Evolutionary conservation across 345 rosid genomes (phyloP), one percentile per base, ranked within the genome.

Genomic region (Hibiscus mutabilis): DNA sequence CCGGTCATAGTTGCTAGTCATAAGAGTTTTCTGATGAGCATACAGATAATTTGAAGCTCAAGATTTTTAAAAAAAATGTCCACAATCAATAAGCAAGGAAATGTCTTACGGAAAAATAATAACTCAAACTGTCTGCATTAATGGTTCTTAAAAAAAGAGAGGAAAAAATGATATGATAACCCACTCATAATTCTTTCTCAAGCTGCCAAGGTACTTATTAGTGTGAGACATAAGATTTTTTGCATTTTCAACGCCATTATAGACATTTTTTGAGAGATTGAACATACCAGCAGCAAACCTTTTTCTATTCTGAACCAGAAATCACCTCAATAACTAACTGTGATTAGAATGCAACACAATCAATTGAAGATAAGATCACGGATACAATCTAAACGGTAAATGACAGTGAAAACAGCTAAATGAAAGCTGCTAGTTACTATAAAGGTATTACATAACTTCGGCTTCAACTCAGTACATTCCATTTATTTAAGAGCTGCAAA

Each of bases 241-340:
- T 60, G n/a, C 66, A 31, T 60, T 60, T 60, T 60, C 66, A 35
- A 16, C 3, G 14, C n/a, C 66, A 60, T 60, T 60, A 31, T 31
- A 31, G 22, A 31, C 22, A 7, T 6, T 1, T 31, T n/a, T 16
- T 19, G 33, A 27, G 21, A 60, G 31, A 60, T 7, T 31, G 42
- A 15, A 18, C 15, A 57, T 14, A 25, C 10, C 61, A 22, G 16
- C 61, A 8, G 13, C 42, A 40, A 40, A 10, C 13, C 46, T 40
- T 40, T 31, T 10, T 42, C 46, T 42, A 42, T 10, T 40, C 46
- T 40, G 46, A 40, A 10, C 46, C 3, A 40, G 21, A 4, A 60
- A 60, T 18, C 40, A 31, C 22, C 33, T 29, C 21, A 16, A 29
- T 60, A 29, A 37, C 65, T 60, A 60, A 60, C 21, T 29, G 33